Evolutionary conservation across 2,329 filamentous ascomycete genomes (phyloP), one percentile per base, ranked within the genome.

Genomic region (Ceratocystis variospora): DNA sequence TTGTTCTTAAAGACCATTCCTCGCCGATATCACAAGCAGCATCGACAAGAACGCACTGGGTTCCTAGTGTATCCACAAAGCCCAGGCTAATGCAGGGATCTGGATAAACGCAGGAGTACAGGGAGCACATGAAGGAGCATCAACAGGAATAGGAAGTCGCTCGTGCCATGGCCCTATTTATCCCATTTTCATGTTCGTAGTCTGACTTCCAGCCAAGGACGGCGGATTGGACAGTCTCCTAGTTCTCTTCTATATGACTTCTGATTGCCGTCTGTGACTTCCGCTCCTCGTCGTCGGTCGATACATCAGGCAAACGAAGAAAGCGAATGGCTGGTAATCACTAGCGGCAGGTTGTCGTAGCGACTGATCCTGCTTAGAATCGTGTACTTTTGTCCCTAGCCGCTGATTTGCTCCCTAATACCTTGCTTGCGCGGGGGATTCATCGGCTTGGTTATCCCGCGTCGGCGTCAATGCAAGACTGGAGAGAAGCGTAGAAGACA

Each of bases 81-180:
- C 7, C 25, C 55, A 22, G 41, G 17, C 61, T 63, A 31, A 50
- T 50, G 61, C 61, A 63, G 61, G 61, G 61, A 63, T 41, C 25
- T 17, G 61, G 61, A 37, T 33, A 19, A 22, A n/a, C 44, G 10
- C 37, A 15, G 37, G 37, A 41, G 10, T 10, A 37, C 33, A 37
- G 33, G 33, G 33, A 37, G 33, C 8, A 37, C 25, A 63, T 15
- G 7, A 63, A 63, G 61, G 61, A 63, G 19, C 44, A 44, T 7
- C 28, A 41, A 8, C 17, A 37, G 55, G 28, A 59, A 19, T 5
- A 59, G 31, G 31, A 37, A 59, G 28, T n/a, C 37, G 31, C 31
- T 33, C 55, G 55, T 59, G 55, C 55, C 55, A 31, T 59, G 55
- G 15, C 17, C 53, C 28, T n/a, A n/a, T 59, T 25, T 31, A 59